Base-by-base conservation (phyloP, 306 rosid genomes). In the Lathyrus oleraceus region DNA sequence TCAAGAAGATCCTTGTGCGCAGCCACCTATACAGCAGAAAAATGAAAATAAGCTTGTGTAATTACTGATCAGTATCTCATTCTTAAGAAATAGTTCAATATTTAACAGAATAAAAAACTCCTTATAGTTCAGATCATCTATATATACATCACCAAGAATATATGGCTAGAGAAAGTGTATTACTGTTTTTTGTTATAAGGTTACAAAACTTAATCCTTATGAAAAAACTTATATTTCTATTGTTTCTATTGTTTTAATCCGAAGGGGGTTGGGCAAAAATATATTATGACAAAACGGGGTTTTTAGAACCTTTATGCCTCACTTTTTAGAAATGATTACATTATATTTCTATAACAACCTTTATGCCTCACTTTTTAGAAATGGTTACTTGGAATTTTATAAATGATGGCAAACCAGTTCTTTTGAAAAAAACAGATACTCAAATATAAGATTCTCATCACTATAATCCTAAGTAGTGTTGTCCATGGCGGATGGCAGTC, bases 1-100 rank as follows among this genome's bases (percentile, higher is more conserved):
- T 94, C 98, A 14, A 94, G 98, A 82, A 94, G 86, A 79, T 94
- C 98, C 83, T 78, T 88, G 83, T 94, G 98, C 68, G 85, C 95
- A 48, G 98, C 97, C 79, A 91, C 91, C 98, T 35, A 35, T 94
- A 68, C 62, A 74, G 23, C 23, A 60, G 35, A 35, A 73, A 52
- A 44, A 59, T 12, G 70, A 68, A 39, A 65, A 54, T 66, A 49
- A 73, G 45, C 45, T 69, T 16, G 27, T 64, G 28, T 23, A 23
- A 60, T 4, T 1, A 15, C 40, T 53, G 12, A 17, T 11, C 5
- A 15, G 38, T 32, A 23, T 59, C 39, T 57, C 11, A 45, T 71
- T 73, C 71, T 20, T 9, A 21, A 48, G 58, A 25, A 6, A 65
- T 25, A 17, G 20, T 9, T 20, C 53, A 68, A 35, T 35, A 2